Conservation (phyloP, 257 asterid genomes). For the Cynanchum wilfordii region DNA sequence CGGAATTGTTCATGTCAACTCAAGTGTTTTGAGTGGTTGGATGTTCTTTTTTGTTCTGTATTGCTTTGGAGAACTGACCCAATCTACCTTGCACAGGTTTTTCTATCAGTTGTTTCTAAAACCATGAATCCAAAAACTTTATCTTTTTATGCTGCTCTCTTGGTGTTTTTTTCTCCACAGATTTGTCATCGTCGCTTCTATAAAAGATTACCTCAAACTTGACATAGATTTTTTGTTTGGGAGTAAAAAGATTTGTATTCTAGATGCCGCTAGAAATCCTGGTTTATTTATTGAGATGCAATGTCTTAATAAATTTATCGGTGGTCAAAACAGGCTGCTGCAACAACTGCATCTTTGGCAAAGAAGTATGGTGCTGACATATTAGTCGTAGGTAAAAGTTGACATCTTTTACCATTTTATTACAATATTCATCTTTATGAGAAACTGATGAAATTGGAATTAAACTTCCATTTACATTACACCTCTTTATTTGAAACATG, state of each 20-base stretch:
- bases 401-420: conserved; percentile 5
- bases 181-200: background rate
- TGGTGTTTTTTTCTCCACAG: background rate
- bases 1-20: background rate
- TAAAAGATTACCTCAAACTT: background rate
- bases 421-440: background rate
- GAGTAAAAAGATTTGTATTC: background rate
- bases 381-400: conserved; percentile 74
- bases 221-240: background rate
- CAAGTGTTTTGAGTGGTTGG: background rate
- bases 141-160: background rate
- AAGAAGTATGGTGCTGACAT: conserved; percentile 97
- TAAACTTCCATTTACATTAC: conserved; percentile 14
- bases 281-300: background rate
- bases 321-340: conserved; percentile 56
- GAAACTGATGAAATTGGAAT: conserved; percentile 7
- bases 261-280: background rate
- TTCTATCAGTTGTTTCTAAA: background rate
- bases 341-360: conserved; percentile 89
- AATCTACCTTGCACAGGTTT: background rate
- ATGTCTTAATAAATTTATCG: background rate
- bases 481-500: conserved; percentile 26
- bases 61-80: background rate
- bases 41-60: background rate
- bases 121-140: background rate